Evolutionary conservation across 2,329 filamentous ascomycete genomes (phyloP).

Genomic region (Ophiognomonia clavigignenti-juglandacearum): DNA sequence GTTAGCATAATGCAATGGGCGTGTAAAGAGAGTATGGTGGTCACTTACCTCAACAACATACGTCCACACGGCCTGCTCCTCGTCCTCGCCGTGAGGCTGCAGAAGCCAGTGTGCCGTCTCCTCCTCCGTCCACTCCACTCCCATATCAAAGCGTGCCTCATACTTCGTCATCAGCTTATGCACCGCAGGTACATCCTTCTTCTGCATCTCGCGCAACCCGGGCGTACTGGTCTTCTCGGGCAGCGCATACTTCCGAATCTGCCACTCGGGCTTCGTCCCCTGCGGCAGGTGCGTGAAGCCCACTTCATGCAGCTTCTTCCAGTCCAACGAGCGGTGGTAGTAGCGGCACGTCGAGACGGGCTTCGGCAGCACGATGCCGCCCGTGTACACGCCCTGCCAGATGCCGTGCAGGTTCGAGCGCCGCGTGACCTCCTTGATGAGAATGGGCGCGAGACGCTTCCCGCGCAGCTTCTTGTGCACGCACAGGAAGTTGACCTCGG

Average conservation of each 20-base stretch:
- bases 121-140: conserved; percentile 71
- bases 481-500: conserved; percentile 97
- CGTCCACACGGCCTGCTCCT: conserved; percentile 85
- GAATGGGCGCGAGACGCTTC: conserved; percentile 85
- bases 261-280: conserved; percentile 77
- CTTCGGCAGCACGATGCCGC: conserved; percentile 82
- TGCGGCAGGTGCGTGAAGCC: conserved; percentile 86
- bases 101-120: conserved; percentile 88
- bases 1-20: conserved; percentile 1
- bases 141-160: conserved; percentile 74
- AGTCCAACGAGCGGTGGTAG: conserved; percentile 90
- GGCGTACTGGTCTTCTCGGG: conserved; percentile 67
- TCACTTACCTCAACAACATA: conserved; percentile 75
- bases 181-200: conserved; percentile 72
- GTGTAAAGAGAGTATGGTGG: neutral
- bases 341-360: conserved; percentile 92
- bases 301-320: conserved; percentile 92
- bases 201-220: conserved; percentile 76
- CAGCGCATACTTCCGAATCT: conserved; percentile 81
- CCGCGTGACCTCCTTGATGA: conserved; percentile 97
- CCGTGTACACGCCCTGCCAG: conserved; percentile 96
- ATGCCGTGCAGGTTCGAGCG: conserved; percentile 81
- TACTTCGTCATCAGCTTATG: conserved; percentile 72
- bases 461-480: conserved; percentile 96
- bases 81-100: conserved; percentile 56